These are phyloP conservation scores for Cyberlindnera subsufficiens DNA, from an alignment of 805 yeast genomes.

Conservation along the genomic window DNA sequence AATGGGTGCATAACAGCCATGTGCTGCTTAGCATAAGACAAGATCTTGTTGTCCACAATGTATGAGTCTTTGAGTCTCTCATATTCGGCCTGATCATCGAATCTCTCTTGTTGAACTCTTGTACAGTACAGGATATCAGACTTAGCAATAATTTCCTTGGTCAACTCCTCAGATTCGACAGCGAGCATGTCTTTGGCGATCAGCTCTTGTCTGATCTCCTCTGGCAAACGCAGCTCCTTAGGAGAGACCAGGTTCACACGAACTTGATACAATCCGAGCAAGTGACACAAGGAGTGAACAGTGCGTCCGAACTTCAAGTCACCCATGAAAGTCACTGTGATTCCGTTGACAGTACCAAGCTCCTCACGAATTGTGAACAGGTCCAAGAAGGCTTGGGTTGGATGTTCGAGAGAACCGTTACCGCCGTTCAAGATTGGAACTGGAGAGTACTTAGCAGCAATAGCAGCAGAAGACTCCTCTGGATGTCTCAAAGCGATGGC, in stretches of 20 bases:
- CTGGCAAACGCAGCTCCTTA: conserved; percentile 79
- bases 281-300: conserved; percentile 89
- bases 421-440: conserved; percentile 98
- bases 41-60: conserved; percentile 86
- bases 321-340: conserved; percentile 98
- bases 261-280: conserved; percentile 89
- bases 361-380: conserved; percentile 98
- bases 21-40: conserved; percentile 91
- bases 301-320: conserved; percentile 98
- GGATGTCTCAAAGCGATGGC: conserved; percentile 98
- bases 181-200: conserved; percentile 61
- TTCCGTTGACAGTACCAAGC: conserved; percentile 96
- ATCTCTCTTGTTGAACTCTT: conserved; percentile 96
- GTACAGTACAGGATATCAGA: conserved; percentile 97
- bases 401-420: conserved; percentile 97
- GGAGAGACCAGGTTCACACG: conserved; percentile 91
- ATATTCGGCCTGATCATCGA: conserved; percentile 67
- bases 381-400: conserved; percentile 97
- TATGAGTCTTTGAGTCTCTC: conserved; percentile 86
- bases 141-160: conserved; percentile 78
- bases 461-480: conserved; percentile 81
- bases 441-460: conserved; percentile 94
- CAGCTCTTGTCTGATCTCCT: conserved; percentile 62
- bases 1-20: conserved; percentile 99
- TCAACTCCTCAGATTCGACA: conserved; percentile 67